Evolutionary conservation across 352 stramenopile genomes (phyloP).

Genomic region (Globisporangium emineosum): DNA sequence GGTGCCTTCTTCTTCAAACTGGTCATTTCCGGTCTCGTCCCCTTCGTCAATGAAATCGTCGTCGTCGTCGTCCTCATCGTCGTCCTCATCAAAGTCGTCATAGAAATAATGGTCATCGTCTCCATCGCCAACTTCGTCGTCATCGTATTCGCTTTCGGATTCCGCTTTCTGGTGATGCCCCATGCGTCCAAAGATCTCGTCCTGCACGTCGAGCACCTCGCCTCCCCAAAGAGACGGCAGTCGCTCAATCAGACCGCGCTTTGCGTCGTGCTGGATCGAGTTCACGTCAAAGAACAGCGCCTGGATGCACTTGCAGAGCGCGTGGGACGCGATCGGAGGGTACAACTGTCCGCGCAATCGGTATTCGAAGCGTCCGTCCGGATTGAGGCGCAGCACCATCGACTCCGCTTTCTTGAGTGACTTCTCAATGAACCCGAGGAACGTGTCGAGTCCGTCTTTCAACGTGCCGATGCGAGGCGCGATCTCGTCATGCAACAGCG

Average conservation of each 20-base stretch:
- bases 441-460: slow-evolving; percentile 48
- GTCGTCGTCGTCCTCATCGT: slow-evolving; percentile 36
- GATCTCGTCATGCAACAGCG: slow-evolving; percentile 66
- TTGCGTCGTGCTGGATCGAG: slow-evolving; percentile 78
- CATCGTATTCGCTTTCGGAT: slow-evolving; percentile 47
- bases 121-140: slow-evolving; percentile 32
- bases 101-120: slow-evolving; percentile 26
- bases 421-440: slow-evolving; percentile 77
- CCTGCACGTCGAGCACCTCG: slow-evolving; percentile 56
- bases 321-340: slow-evolving; percentile 61
- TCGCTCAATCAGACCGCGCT: slow-evolving; percentile 66
- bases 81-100: slow-evolving; percentile 22
- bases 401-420: slow-evolving; percentile 80
- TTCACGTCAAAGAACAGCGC: slow-evolving; percentile 79
- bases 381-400: slow-evolving; percentile 68
- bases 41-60: slow-evolving; percentile 29
- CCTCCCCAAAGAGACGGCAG: slow-evolving; percentile 71
- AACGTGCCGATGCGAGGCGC: slow-evolving; percentile 58
- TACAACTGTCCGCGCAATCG: slow-evolving; percentile 64
- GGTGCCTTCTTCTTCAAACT: slow-evolving; percentile 28
- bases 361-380: slow-evolving; percentile 67
- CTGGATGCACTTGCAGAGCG: slow-evolving; percentile 67
- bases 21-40: slow-evolving; percentile 17
- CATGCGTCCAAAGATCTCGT: slow-evolving; percentile 54
- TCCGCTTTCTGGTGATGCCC: slow-evolving; percentile 30